Conservation (phyloP, 2,329 filamentous ascomycete species). For the Colletotrichum sp. region DNA sequence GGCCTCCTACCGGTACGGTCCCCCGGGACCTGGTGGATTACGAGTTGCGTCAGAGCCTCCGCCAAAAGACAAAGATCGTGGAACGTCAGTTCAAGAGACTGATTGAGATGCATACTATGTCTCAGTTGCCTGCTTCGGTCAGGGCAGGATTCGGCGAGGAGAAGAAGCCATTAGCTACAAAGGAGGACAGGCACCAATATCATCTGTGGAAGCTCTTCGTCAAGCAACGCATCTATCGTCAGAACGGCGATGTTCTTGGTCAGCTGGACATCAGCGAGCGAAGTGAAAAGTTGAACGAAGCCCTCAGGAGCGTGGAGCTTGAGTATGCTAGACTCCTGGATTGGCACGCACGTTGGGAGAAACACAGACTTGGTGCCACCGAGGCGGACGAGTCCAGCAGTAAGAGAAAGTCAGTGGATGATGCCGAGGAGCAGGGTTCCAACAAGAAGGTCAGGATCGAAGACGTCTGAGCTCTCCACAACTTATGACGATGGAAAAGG, state of each 20-base stretch:
- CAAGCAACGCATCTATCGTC: slow-evolving; percentile 78
- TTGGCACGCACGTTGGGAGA: slow-evolving; percentile 43
- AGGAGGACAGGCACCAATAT: slow-evolving; percentile 66
- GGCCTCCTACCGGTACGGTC: slow-evolving; percentile 39
- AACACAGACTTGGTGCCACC: slow-evolving; percentile 26
- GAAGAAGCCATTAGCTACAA: slow-evolving; percentile 48
- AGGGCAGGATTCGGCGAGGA: slow-evolving; percentile 55
- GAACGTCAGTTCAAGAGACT: slow-evolving; percentile 77
- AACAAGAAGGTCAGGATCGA: slow-evolving; percentile 54
- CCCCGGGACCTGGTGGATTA: slow-evolving; percentile 63
- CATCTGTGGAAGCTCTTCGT: slow-evolving; percentile 75
- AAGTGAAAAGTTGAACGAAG: slow-evolving; percentile 74
- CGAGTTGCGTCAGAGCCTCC: slow-evolving; percentile 59
- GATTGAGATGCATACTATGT: slow-evolving; percentile 77
- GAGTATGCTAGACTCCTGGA: slow-evolving; percentile 74
- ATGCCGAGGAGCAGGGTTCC: slow-evolving; percentile 27
- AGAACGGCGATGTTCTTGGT: slow-evolving; percentile 73
- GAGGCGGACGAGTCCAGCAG: slow-evolving; percentile 29
- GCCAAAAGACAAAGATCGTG: slow-evolving; percentile 71
- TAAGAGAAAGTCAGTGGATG: slow-evolving; percentile 51
- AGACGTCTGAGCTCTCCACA: neutral
- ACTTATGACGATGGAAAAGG: neutral
- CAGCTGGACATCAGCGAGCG: slow-evolving; percentile 73
- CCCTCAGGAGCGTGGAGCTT: slow-evolving; percentile 69
- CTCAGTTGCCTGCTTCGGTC: slow-evolving; percentile 59